Conservation (phyloP, 2,329 filamentous ascomycete species). For the Claviceps cyperi region DNA sequence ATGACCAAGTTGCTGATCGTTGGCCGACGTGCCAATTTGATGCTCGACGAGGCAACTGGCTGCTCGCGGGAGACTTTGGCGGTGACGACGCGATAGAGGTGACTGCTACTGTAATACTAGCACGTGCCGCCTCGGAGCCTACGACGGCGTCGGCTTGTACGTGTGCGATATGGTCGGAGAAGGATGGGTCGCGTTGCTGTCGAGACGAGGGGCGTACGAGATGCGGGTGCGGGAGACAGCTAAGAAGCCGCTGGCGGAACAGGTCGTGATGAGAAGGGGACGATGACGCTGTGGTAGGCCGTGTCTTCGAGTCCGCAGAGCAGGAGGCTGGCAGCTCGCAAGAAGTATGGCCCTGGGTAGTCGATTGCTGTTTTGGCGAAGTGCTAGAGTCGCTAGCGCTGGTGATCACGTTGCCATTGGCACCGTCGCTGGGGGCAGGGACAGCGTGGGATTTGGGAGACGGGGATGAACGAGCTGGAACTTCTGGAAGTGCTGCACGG, state of each 20-base stretch:
- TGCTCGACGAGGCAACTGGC: constrained; percentile 5
- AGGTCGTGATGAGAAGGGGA: constrained; percentile 8
- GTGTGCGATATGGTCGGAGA: constrained; percentile 10
- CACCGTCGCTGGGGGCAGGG: neutral
- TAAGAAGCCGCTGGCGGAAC: constrained; percentile 7
- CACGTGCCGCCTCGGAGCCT: constrained; percentile 1
- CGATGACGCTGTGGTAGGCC: constrained; percentile 11
- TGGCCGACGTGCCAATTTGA: constrained; percentile 4
- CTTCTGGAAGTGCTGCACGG: neutral
- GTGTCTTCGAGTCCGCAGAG: constrained; percentile 31
- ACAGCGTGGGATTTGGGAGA: neutral
- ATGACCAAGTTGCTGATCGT: constrained; percentile 2
- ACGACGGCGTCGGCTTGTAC: constrained; percentile 5
- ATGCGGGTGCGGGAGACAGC: neutral
- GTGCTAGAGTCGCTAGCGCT: neutral
- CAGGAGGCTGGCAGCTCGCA: constrained; percentile 42
- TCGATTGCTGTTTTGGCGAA: constrained; percentile 22
- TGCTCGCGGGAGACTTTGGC: constrained; percentile 4
- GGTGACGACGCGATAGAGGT: constrained; percentile 1
- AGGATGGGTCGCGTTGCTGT: constrained; percentile 1
- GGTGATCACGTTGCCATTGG: neutral
- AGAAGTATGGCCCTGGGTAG: constrained; percentile 38
- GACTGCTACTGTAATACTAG: neutral
- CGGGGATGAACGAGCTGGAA: neutral
- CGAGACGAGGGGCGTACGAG: constrained; percentile 9